Conservation (phyloP, 352 stramenopile genomes). For the Globisporangium iwayamae region DNA sequence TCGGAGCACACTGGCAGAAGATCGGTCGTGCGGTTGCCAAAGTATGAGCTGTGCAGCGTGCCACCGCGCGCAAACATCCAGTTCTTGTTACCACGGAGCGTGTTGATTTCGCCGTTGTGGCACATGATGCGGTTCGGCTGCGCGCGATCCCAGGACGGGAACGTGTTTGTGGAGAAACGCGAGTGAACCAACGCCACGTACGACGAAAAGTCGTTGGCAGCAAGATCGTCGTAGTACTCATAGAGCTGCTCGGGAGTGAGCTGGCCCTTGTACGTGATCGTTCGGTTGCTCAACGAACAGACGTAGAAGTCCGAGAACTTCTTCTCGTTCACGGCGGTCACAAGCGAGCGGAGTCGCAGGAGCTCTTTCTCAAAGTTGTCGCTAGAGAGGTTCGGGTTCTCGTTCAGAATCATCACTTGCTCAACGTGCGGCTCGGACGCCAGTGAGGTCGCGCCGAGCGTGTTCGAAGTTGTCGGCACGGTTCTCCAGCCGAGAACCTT, state of each 20-base stretch:
- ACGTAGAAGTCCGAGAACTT: constrained; percentile 92
- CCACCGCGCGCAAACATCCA: constrained; percentile 94
- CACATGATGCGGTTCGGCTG: constrained; percentile 98
- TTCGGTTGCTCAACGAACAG: constrained; percentile 91
- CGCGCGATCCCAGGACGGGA: constrained; percentile 94
- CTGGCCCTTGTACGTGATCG: constrained; percentile 98
- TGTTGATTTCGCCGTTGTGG: constrained; percentile 99
- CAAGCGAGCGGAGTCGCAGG: constrained; percentile 47
- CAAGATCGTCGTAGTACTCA: constrained; percentile 65
- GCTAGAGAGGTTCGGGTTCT: constrained; percentile 47
- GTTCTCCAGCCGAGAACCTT: constrained; percentile 91
- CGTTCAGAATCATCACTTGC: constrained; percentile 92
- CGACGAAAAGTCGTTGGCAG: constrained; percentile 80
- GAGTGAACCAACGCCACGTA: constrained; percentile 96
- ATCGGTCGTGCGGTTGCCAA: constrained; percentile 88
- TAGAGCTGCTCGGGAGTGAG: constrained; percentile 92
- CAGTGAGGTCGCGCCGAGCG: constrained; percentile 90
- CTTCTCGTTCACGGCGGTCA: constrained; percentile 63
- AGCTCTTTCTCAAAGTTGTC: constrained; percentile 93
- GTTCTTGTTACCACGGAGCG: constrained; percentile 96
- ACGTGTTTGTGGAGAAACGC: constrained; percentile 98
- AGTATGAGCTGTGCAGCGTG: constrained; percentile 91
- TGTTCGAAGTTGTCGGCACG: constrained; percentile 92
- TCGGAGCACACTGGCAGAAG: constrained; percentile 92
- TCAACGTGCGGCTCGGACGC: constrained; percentile 93